A percentile compares a stretch with the other conserved stretches of the same genome.
Conservation (phyloP, 139 green algal genomes). For the Tetraselmis striata region DNA sequence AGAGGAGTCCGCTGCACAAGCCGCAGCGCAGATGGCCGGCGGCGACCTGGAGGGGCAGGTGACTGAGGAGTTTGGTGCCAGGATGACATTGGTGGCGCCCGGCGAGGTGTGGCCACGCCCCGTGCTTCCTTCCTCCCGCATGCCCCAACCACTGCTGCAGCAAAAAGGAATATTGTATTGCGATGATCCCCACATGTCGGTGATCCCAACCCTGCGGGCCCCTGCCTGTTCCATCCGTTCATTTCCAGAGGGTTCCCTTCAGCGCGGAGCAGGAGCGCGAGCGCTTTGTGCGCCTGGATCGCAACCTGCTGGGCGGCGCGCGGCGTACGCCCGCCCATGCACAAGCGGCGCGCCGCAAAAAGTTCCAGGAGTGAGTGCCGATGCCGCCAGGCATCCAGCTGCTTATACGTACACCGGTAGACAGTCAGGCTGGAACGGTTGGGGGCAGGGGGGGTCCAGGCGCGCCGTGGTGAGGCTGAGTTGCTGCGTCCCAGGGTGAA, state of each 20-base stretch:
- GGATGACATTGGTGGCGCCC: neutral
- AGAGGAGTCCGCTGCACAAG: no score
- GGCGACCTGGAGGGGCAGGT: neutral
- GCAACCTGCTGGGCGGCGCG: neutral
- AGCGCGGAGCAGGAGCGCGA: neutral
- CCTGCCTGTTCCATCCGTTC: no score
- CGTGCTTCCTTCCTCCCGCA: neutral
- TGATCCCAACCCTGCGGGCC: neutral
- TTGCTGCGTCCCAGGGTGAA: no score
- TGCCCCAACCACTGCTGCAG: no score
- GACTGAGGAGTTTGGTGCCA: neutral
- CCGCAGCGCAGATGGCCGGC: no score
- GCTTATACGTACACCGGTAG: neutral
- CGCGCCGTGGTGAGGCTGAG: no score
- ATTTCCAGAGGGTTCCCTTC: neutral
- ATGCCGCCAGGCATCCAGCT: neutral
- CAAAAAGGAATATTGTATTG: no score
- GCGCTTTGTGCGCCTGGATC: neutral
- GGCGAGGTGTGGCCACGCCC: neutral
- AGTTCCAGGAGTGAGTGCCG: neutral
- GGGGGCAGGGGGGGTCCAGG: no score
- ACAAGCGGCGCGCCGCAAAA: neutral
- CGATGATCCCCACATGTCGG: no score
- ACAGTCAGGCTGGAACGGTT: no score
- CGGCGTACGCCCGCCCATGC: neutral